A percentile compares a stretch with the other conserved stretches of the same genome.
Evolutionary conservation across 2,329 filamentous ascomycete genomes (phyloP).

Genomic region (Amauroascus niger): DNA sequence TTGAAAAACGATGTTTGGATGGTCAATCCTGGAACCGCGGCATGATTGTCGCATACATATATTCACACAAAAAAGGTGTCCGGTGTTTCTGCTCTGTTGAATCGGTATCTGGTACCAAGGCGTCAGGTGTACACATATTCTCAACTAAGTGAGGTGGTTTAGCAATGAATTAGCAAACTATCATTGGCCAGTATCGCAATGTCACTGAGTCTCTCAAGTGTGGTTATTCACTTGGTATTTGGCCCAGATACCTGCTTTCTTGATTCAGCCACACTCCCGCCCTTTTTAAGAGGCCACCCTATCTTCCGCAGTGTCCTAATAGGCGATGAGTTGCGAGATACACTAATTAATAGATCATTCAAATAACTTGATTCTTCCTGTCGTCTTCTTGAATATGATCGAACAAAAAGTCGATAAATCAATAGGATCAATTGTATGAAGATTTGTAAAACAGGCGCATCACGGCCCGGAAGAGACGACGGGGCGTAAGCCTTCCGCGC

Average conservation of each 20-base stretch:
- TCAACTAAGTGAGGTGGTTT: background rate
- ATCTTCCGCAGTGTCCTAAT: background rate
- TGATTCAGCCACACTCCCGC: background rate
- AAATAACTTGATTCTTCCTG: no score
- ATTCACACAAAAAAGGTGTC: background rate
- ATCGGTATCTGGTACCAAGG: background rate
- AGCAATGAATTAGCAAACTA: background rate
- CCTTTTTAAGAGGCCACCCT: background rate
- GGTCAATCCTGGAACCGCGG: background rate
- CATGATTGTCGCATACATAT: background rate
- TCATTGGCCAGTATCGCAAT: background rate
- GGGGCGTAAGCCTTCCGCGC: no score
- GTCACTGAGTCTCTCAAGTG: background rate
- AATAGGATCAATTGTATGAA: no score
- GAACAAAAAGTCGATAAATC: no score
- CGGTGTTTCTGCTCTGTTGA: background rate
- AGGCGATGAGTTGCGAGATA: background rate
- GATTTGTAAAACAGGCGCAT: no score
- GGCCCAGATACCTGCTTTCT: background rate
- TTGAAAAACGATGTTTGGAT: background rate
- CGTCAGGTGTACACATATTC: background rate
- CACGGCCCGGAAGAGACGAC: no score
- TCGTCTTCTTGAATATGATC: no score
- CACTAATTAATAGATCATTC: slow-evolving; percentile 3
- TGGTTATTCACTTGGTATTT: background rate